Conservation (phyloP, 805 yeast genomes). For the Nakazawaea anatomiae region DNA sequence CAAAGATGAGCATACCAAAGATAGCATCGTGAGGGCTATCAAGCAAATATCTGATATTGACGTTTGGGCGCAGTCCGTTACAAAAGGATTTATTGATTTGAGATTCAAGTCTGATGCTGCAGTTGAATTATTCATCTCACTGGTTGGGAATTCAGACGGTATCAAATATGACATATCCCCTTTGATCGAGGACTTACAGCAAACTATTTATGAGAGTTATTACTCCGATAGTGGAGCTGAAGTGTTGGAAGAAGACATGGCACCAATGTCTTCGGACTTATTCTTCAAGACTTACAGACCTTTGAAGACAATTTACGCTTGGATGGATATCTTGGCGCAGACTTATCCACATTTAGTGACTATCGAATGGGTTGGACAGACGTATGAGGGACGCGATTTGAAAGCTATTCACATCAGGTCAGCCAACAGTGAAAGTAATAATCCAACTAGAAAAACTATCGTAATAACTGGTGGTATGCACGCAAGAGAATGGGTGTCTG, state of each 20-base stretch:
- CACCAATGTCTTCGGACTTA: constrained; percentile 28
- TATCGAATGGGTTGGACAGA: constrained; percentile 65
- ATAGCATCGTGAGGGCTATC: constrained; percentile 13
- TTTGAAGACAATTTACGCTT: constrained; percentile 59
- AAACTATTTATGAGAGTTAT: constrained; percentile 48
- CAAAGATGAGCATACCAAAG: constrained; percentile 16
- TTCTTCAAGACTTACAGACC: constrained; percentile 72
- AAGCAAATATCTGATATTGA: constrained; percentile 17
- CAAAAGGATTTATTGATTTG: constrained; percentile 42
- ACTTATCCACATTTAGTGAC: constrained; percentile 61
- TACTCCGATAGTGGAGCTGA: no score
- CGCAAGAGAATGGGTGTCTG: constrained; percentile 87
- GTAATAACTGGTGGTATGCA: constrained; percentile 82
- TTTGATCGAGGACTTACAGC: constrained; percentile 52
- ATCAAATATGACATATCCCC: constrained; percentile 26
- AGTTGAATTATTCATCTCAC: constrained; percentile 14
- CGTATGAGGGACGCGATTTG: constrained; percentile 68
- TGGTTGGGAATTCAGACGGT: constrained; percentile 8
- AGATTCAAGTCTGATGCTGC: constrained; percentile 21
- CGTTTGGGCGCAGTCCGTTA: constrained; percentile 44
- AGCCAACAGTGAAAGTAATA: constrained; percentile 22
- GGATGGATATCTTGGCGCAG: constrained; percentile 58
- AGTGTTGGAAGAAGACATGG: no score
- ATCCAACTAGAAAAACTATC: constrained; percentile 47
- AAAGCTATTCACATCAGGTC: constrained; percentile 61